Conservation (phyloP, 768 basidiomycete genomes). For the Cyathus striatus region DNA sequence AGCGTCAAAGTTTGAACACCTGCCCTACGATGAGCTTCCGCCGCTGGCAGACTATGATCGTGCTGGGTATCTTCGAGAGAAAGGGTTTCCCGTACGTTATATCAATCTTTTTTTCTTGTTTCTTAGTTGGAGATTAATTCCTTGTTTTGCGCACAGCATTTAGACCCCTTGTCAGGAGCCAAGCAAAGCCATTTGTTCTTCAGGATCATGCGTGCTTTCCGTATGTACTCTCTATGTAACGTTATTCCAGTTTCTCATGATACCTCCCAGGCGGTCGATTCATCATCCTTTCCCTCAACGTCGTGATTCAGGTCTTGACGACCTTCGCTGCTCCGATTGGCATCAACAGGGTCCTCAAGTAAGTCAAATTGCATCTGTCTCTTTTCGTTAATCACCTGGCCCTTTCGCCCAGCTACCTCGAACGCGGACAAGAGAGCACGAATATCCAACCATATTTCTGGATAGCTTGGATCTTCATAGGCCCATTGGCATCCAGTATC, state of each 20-base stretch:
- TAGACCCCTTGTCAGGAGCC: slow-evolving; percentile 33
- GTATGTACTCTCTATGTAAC: no score
- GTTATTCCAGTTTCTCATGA: no score
- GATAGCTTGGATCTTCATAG: slow-evolving; percentile 47
- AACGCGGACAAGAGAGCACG: slow-evolving; percentile 37
- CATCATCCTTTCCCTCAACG: slow-evolving; percentile 19
- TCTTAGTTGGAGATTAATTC: not conserved
- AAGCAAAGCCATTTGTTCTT: slow-evolving; percentile 41
- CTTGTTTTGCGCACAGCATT: slow-evolving; percentile 13
- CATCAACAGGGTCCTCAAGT: slow-evolving; percentile 34
- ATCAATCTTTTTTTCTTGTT: not conserved
- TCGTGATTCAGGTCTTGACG: slow-evolving; percentile 19
- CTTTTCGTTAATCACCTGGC: no score
- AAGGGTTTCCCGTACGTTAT: slow-evolving; percentile 20
- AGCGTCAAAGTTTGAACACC: slow-evolving; percentile 36
- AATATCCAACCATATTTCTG: slow-evolving; percentile 64
- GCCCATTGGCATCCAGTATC: slow-evolving; percentile 37
- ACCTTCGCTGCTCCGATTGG: slow-evolving; percentile 27
- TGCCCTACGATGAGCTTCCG: slow-evolving; percentile 48
- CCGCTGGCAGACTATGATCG: slow-evolving; percentile 58
- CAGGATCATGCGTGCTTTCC: slow-evolving; percentile 36
- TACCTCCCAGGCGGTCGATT: slow-evolving; percentile 29
- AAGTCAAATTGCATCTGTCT: no score
- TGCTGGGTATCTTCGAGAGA: slow-evolving; percentile 13
- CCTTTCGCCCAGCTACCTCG: slow-evolving; percentile 66